Evolutionary conservation across 2,329 filamentous ascomycete species (phyloP).

Genomic region (Aspergillus brunneoviolaceus): DNA sequence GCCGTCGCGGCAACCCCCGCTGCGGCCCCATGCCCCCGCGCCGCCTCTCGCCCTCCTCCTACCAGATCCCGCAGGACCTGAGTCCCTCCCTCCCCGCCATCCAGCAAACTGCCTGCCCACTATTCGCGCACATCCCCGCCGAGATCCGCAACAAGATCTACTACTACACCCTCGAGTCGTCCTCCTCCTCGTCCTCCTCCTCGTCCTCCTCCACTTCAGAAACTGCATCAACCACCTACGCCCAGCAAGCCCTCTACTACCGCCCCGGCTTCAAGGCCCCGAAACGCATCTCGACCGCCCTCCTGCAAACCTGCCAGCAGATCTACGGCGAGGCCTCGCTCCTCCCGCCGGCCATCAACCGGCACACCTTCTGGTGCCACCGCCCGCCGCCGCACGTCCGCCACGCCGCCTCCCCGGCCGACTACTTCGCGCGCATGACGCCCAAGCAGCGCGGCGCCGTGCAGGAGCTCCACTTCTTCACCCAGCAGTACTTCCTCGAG

Average conservation of each 20-base stretch:
- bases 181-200: slow-evolving; percentile 30
- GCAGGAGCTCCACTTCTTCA: neutral
- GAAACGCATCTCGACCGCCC: slow-evolving; percentile 35
- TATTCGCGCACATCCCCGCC: slow-evolving; percentile 48
- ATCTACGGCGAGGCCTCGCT: slow-evolving; percentile 47
- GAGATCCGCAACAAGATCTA: slow-evolving; percentile 55
- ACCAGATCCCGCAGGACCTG: neutral
- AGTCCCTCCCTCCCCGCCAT: neutral
- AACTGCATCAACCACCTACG: slow-evolving; percentile 24
- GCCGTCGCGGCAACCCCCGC: neutral
- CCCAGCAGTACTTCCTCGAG: neutral
- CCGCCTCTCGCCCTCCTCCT: slow-evolving; percentile 1
- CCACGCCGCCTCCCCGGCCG: neutral
- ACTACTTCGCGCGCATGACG: neutral
- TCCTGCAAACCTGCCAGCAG: slow-evolving; percentile 47
- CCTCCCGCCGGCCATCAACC: slow-evolving; percentile 41
- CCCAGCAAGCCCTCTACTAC: slow-evolving; percentile 36
- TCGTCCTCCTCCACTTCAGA: slow-evolving; percentile 35
- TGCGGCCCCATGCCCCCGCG: neutral
- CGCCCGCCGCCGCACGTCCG: slow-evolving; percentile 30
- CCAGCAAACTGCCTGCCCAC: slow-evolving; percentile 14
- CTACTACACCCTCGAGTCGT: slow-evolving; percentile 36
- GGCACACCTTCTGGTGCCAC: slow-evolving; percentile 44
- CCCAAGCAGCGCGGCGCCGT: neutral
- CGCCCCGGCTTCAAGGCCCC: slow-evolving; percentile 45